A percentile compares a stretch with the other conserved stretches of the same genome.
Evolutionary conservation across 192 early-diverging fungal species (phyloP).

Genomic region (Gamsiella multidivaricata): DNA sequence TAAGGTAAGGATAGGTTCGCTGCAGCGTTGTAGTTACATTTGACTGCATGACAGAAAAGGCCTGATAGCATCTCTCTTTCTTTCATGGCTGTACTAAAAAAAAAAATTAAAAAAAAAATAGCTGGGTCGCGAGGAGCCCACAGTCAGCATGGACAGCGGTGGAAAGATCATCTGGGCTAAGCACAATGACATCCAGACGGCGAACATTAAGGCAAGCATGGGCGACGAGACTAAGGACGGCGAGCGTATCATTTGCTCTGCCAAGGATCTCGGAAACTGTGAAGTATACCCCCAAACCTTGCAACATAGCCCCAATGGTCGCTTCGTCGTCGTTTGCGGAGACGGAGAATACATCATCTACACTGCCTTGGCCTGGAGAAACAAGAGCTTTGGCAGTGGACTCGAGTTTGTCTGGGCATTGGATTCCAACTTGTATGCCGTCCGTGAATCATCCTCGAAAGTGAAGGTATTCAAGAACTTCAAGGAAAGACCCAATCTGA

Average conservation of each 20-base stretch:
- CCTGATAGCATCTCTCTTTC: too few species aligned
- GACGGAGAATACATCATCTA: slow-evolving; percentile 99
- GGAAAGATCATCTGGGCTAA: slow-evolving; percentile 99
- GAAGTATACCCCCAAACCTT: slow-evolving; percentile 97
- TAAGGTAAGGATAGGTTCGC: slow-evolving; percentile 60
- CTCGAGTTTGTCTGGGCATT: slow-evolving; percentile 98
- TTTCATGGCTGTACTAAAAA: background rate
- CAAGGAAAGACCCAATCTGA: slow-evolving; percentile 85
- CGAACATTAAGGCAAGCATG: slow-evolving; percentile 88
- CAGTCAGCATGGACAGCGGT: slow-evolving; percentile 94
- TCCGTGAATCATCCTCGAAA: slow-evolving; percentile 91
- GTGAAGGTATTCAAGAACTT: slow-evolving; percentile 95
- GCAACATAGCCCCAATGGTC: slow-evolving; percentile 96
- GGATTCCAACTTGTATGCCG: slow-evolving; percentile 97
- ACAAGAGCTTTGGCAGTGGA: slow-evolving; percentile 98
- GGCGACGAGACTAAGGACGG: slow-evolving; percentile 92
- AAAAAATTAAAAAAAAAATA: background rate
- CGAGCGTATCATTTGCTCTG: slow-evolving; percentile 84
- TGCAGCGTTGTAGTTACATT: too few species aligned
- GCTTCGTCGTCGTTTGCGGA: slow-evolving; percentile 98
- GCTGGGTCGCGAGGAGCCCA: slow-evolving; percentile 95
- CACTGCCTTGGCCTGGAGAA: slow-evolving; percentile 99
- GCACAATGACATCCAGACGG: slow-evolving; percentile 96
- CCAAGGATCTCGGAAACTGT: slow-evolving; percentile 98
- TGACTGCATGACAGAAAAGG: too few species aligned